Percentiles rank a stretch among this genome's conserved stretches.
phyloP scores from a whole-genome alignment of 805 yeast species.

The Grigorovia jiainica region DNA sequence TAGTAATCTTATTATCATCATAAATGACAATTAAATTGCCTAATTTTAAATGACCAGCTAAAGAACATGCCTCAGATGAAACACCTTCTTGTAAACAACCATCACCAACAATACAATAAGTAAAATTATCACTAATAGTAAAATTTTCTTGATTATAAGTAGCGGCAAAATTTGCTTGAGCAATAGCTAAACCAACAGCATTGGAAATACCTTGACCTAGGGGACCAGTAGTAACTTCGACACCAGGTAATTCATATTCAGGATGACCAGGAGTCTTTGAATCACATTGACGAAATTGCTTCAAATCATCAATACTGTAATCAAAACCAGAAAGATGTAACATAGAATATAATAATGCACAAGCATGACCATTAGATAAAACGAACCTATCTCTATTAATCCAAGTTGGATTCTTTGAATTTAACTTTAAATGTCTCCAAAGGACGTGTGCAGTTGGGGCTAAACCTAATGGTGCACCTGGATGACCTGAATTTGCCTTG shows the following conservation, averaged over 20 bases:
- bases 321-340: slow-evolving; percentile 81
- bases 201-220: slow-evolving; percentile 95
- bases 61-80: slow-evolving; percentile 84
- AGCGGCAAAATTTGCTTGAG: slow-evolving; percentile 86
- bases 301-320: slow-evolving; percentile 67
- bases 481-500: slow-evolving; percentile 93
- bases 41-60: slow-evolving; percentile 93
- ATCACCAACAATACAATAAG: slow-evolving; percentile 82
- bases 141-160: slow-evolving; percentile 76
- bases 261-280: slow-evolving; percentile 98
- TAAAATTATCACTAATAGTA: slow-evolving; percentile 61
- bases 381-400: slow-evolving; percentile 92
- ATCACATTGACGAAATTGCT: slow-evolving; percentile 79
- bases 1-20: slow-evolving; percentile 95
- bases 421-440: slow-evolving; percentile 71
- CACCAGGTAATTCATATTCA: slow-evolving; percentile 82
- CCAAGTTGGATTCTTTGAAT: slow-evolving; percentile 90
- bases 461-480: slow-evolving; percentile 98
- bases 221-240: slow-evolving; percentile 98
- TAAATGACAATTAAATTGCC: slow-evolving; percentile 89
- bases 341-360: slow-evolving; percentile 79
- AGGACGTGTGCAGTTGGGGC: slow-evolving; percentile 92
- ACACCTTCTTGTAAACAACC: slow-evolving; percentile 99
- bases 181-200: slow-evolving; percentile 95
- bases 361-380: slow-evolving; percentile 93